phyloP scores from a whole-genome alignment of 2,329 filamentous ascomycete genomes.

The Cercospora sp. region DNA sequence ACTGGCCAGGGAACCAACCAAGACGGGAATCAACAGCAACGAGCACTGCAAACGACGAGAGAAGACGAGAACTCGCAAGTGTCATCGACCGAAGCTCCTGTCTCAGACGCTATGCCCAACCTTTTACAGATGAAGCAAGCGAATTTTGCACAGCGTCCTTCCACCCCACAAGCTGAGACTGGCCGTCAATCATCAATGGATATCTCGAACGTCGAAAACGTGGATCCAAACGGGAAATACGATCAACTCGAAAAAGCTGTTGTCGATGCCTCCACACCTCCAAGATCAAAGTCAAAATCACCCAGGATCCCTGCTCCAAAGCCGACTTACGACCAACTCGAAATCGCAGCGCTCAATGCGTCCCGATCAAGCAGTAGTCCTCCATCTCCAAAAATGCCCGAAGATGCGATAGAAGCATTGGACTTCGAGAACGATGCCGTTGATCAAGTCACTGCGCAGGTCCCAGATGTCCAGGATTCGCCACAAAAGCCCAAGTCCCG shows the following conservation, averaged over 20 bases:
- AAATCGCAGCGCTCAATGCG: conserved; percentile 30
- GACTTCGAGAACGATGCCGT: conserved; percentile 55
- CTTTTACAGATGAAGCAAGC: not conserved
- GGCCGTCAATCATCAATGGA: not conserved
- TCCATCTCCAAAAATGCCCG: conserved; percentile 26
- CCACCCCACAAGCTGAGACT: not conserved
- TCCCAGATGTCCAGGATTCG: conserved; percentile 37
- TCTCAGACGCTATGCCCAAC: conserved; percentile 2
- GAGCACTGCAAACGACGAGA: not conserved
- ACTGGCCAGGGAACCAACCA: not conserved
- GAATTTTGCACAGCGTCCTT: not conserved
- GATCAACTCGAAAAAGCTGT: conserved; percentile 31
- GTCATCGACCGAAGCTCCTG: not conserved
- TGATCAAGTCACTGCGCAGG: conserved; percentile 43
- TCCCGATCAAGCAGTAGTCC: not conserved
- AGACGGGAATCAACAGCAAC: not conserved
- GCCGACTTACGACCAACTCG: conserved; percentile 30
- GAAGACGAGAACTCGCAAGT: not conserved
- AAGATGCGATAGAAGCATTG: conserved; percentile 53
- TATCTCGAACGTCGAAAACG: not conserved
- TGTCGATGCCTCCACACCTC: conserved; percentile 27
- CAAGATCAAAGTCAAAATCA: conserved; percentile 15
- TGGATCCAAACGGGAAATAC: conserved; percentile 17
- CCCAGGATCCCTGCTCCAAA: conserved; percentile 17
- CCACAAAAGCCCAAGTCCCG: conserved; percentile 32